phyloP scores from a whole-genome alignment of 2,329 filamentous ascomycete species.

The Cercospora sojina region DNA sequence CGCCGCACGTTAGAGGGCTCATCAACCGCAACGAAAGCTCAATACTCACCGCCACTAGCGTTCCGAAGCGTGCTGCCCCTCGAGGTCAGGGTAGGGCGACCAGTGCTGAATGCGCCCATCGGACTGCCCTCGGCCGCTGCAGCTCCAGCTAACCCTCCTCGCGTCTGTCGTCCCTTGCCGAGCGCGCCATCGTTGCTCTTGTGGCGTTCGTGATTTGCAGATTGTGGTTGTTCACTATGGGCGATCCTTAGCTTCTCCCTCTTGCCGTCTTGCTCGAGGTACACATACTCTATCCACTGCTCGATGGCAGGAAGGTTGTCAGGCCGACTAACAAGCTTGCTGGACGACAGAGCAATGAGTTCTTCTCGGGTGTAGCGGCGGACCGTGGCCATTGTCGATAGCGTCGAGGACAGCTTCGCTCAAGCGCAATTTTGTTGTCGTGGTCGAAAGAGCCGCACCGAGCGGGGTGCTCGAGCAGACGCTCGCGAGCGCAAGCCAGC shows the following conservation, averaged over 20 bases:
- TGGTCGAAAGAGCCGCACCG: not conserved
- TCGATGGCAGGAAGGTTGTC: conserved; percentile 75
- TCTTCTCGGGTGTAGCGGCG: conserved; percentile 73
- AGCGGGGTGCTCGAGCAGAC: not conserved
- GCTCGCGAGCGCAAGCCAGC: not conserved
- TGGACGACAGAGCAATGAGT: conserved; percentile 72
- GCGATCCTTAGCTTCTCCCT: conserved; percentile 42
- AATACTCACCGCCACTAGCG: conserved; percentile 32
- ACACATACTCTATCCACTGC: conserved; percentile 88
- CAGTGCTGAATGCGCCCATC: conserved; percentile 41
- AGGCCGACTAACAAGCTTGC: conserved; percentile 80
- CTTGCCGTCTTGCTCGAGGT: conserved; percentile 37
- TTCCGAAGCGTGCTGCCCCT: conserved; percentile 24
- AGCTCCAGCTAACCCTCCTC: conserved; percentile 6
- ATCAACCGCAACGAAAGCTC: not conserved
- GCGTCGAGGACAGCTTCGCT: not conserved
- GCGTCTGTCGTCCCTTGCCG: conserved; percentile 27
- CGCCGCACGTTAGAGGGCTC: conserved; percentile 47
- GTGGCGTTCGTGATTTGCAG: conserved; percentile 20
- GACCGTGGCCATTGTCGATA: conserved; percentile 30
- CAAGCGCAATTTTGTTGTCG: not conserved
- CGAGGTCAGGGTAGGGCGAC: conserved; percentile 33
- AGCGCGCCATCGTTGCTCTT: conserved; percentile 22
- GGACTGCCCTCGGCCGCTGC: conserved; percentile 28
- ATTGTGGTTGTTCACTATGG: conserved; percentile 36